Evolutionary conservation across 495 filamentous ascomycete genomes (phyloP), one percentile per base, ranked within the genome.

Genomic region (Aspergillus steynii): DNA sequence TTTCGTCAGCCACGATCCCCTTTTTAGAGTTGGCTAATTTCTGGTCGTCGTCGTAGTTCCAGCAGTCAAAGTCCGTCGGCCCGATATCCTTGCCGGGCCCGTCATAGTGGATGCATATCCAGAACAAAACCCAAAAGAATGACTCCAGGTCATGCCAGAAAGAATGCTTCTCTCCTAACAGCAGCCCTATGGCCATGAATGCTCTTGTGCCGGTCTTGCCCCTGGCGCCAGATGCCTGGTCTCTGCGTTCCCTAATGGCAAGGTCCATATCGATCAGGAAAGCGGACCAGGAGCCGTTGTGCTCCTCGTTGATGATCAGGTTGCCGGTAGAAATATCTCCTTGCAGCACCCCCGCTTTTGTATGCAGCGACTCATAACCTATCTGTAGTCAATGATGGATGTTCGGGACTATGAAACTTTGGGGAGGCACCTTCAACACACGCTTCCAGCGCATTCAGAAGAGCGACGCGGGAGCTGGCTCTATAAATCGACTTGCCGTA

Each of bases 101-200:
- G 9, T 74, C 32, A 50, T 65, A 74, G 49, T 82, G 70, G 28
- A 82, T 73, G 61, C 69, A 80, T 53, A 82, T 76, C 75, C 72
- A 80, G 55, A 81, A 81, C 0, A 84, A 56, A 27, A 85, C 78
- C 76, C 74, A 84, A 64, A 84, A 84, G 65, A 84, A 82, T 26
- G 75, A 84, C 67, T 85, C 79, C n/a, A 85, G 72, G 31, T 75
- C 63, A 54, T 74, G 64, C 51, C 66, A 71, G 49, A 67, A 67
- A 29, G 55, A 69, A 56, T 71, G 61, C 54, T 59, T 53, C 56
- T 74, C 64, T n/a, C 65, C 60, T 25, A 66, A 52, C 12, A 73
- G 63, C 3, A 58, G 49, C 9, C 65, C 68, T 53, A 74, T 73
- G n/a, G 63, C 65, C 56, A 76, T 74, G 29, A 77, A 77, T 0